A percentile compares a stretch with the other conserved stretches of the same genome.
Evolutionary conservation across 805 yeast species (phyloP).

Genomic region (Saccharomyces jurei): DNA sequence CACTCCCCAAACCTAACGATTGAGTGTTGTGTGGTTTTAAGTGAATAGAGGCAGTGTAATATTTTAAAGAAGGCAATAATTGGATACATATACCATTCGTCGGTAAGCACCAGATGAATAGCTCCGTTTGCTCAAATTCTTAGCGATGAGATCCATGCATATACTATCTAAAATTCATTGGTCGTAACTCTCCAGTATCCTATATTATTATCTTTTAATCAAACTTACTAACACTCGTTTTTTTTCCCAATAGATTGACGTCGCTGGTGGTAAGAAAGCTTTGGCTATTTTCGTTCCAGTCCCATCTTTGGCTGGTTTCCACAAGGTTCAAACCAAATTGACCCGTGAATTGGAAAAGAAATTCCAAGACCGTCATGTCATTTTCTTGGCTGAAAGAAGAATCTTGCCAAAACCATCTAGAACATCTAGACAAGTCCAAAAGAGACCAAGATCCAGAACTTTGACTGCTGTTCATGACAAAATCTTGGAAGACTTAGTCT

Average conservation of each 20-base stretch:
- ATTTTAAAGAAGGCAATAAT: neutral
- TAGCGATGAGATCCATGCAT: neutral
- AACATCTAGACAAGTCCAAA: slow-evolving; percentile 85
- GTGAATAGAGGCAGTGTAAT: neutral
- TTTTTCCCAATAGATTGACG: slow-evolving; percentile 54
- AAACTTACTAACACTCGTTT: slow-evolving; percentile 9
- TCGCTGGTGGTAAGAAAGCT: slow-evolving; percentile 97
- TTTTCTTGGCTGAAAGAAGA: slow-evolving; percentile 98
- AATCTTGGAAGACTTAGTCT: slow-evolving; percentile 96
- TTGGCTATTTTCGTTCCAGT: slow-evolving; percentile 97
- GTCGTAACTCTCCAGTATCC: neutral
- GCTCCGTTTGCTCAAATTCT: neutral
- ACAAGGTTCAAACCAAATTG: slow-evolving; percentile 93
- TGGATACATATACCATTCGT: neutral
- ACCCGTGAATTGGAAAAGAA: slow-evolving; percentile 99
- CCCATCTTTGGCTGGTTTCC: slow-evolving; percentile 86
- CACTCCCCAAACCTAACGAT: too few relatives aligned
- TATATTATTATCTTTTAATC: neutral
- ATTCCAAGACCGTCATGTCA: slow-evolving; percentile 99
- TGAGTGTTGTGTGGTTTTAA: too few relatives aligned
- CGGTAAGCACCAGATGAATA: neutral
- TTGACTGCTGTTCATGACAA: slow-evolving; percentile 97
- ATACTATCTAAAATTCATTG: neutral
- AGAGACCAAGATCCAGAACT: slow-evolving; percentile 99
- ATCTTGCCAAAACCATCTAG: slow-evolving; percentile 98